Evolutionary conservation across 139 green algal species (phyloP).

Genomic region (Closterium sp.): DNA sequence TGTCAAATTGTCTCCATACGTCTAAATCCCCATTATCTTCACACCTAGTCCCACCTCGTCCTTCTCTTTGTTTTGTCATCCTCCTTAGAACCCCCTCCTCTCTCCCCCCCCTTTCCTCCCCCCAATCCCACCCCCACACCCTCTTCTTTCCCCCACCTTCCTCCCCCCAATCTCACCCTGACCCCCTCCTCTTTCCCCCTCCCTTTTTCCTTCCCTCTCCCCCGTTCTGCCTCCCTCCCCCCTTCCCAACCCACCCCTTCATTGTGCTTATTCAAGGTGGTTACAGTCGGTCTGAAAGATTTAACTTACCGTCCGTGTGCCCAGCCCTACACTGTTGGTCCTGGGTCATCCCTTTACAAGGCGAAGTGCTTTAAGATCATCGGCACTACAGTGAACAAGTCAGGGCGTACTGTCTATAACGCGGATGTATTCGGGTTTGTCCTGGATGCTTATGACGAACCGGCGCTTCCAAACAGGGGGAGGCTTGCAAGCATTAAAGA

Average conservation of each 20-base stretch:
- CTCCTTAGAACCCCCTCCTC: no score
- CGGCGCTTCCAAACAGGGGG: background rate
- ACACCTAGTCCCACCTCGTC: no score
- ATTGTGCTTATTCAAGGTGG: background rate
- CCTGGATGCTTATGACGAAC: background rate
- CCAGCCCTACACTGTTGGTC: background rate
- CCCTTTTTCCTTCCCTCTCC: background rate
- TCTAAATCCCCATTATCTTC: no score
- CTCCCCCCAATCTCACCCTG: background rate
- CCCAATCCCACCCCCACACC: background rate
- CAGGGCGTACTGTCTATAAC: background rate
- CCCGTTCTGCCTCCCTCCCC: background rate
- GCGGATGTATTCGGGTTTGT: constrained; percentile 2
- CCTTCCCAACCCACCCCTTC: background rate
- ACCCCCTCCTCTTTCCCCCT: background rate
- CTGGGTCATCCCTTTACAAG: background rate
- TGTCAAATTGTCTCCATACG: no score
- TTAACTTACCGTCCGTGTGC: background rate
- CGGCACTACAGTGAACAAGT: background rate
- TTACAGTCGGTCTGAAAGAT: background rate
- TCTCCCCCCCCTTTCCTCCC: no score
- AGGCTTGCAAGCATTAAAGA: background rate
- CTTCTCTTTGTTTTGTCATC: no score
- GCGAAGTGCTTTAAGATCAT: background rate
- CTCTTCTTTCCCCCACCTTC: background rate